Base-by-base conservation (phyloP, 352 stramenopile species). In the Pythium aristosporum region DNA sequence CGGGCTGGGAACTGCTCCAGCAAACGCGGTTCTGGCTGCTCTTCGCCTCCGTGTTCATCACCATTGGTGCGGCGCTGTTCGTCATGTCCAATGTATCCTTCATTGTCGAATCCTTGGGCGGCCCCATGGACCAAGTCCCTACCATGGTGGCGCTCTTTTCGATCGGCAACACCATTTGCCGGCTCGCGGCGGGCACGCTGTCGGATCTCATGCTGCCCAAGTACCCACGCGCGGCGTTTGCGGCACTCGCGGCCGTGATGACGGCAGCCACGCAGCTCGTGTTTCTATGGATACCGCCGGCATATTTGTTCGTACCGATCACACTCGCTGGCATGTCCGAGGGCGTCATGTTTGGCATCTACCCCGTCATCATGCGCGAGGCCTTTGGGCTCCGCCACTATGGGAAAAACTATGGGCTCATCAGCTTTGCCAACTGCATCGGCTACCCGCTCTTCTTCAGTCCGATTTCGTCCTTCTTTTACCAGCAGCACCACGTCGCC, bases 71-170 rank as follows among this genome's bases (percentile, higher is more conserved):
- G 1, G 80, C 79, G 0, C 52, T 93, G 10, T 80, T 93, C 53
- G 74, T 95, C 48, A 91, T 95, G 80, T 90, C 85, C 30, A 95
- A 95, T 61, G 77, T 95, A 5, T 79, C 84, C 7, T 95, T 95
- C 65, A 89, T 95, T 51, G 78, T 93, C 37, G 84, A 95, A 63
- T 91, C 84, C 13, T 69, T 89, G 16, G 70, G 72, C 16, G 84
- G 82, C 0, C 69, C 73, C 2, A 67, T 80, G 51, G 71, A 85
- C 2, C 82, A 91, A 57, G 77, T 95, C 44, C 83, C 86, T 0
- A 46, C 80, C 41, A 89, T 93, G 82, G 84, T 95, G 39, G 79
- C 76, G 23, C 60, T 86, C 15, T 95, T 95, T 53, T 92, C 86
- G 10, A 71, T 93, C 15, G 74, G 77, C 54, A 95, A 95, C 67